These are phyloP conservation scores for Thymus quinquecostatus DNA, from an alignment of 257 asterid genomes.

Conservation along the genomic window DNA sequence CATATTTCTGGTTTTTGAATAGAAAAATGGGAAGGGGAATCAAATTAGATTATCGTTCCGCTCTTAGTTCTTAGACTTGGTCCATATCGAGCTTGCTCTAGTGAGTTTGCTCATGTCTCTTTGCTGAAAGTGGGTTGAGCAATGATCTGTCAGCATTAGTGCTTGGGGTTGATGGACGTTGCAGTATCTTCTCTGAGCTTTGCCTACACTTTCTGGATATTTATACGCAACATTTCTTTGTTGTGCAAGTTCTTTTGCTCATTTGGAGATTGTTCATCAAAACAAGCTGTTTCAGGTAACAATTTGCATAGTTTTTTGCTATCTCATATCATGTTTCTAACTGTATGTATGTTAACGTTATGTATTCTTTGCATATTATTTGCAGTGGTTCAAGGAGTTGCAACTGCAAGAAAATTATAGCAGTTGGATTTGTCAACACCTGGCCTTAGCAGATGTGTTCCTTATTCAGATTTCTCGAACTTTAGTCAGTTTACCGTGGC, in stretches of 20 bases:
- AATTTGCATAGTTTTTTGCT: neutral
- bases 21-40: slow-evolving; percentile 56
- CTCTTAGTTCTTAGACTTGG: slow-evolving; percentile 30
- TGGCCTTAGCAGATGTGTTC: slow-evolving; percentile 3
- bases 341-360: neutral
- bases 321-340: neutral
- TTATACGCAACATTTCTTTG: slow-evolving; percentile 16
- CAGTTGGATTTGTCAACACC: slow-evolving; percentile 18
- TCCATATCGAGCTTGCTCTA: neutral
- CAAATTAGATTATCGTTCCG: slow-evolving; percentile 38
- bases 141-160: slow-evolving; percentile 3
- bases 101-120: slow-evolving; percentile 3
- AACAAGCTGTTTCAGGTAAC: slow-evolving; percentile 45
- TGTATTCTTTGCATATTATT: neutral
- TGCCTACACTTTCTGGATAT: slow-evolving; percentile 14
- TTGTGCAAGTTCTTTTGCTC: slow-evolving; percentile 28
- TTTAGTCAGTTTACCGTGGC: slow-evolving; percentile 6
- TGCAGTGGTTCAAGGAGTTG: slow-evolving; percentile 28
- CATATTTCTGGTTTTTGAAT: slow-evolving; percentile 64
- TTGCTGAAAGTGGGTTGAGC: slow-evolving; percentile 28
- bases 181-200: slow-evolving; percentile 8
- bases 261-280: slow-evolving; percentile 43
- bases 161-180: slow-evolving; percentile 19
- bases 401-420: slow-evolving; percentile 22
- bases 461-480: neutral